Conservation (phyloP, 1,284 basidiomycete species). For the Jaminaea rosea region DNA sequence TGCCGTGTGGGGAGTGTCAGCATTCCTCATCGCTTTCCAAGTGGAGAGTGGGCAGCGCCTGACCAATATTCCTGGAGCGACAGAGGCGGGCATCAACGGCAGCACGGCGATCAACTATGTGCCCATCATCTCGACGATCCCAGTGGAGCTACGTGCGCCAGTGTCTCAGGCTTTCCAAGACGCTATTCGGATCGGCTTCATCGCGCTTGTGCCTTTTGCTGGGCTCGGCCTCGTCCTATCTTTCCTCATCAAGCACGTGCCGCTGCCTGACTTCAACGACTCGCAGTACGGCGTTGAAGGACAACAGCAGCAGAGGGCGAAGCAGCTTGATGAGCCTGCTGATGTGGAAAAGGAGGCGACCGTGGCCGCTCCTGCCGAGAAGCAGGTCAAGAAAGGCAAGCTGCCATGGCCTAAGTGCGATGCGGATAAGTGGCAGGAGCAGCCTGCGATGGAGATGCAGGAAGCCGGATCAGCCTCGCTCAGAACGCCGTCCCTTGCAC, state of each 20-base stretch:
- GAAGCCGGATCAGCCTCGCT: no score
- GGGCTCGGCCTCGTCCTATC: constrained; percentile 16
- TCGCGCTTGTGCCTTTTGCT: constrained; percentile 19
- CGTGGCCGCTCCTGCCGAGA: no score
- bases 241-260: constrained; percentile 25
- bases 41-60: constrained; percentile 1
- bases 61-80: constrained; percentile 10
- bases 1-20: constrained; percentile 23
- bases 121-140: constrained; percentile 15
- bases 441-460: no score
- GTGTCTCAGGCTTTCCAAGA: constrained; percentile 18
- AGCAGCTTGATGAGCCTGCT: no score
- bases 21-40: background rate
- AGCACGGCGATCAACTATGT: constrained; percentile 22
- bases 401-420: no score
- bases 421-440: no score
- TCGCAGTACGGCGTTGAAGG: constrained; percentile 6
- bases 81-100: constrained; percentile 17
- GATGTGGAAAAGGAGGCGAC: no score
- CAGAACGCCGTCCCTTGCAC: no score
- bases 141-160: constrained; percentile 12
- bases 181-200: constrained; percentile 19
- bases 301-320: no score
- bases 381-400: no score
- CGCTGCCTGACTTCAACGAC: constrained; percentile 21